Evolutionary conservation across 345 rosid genomes (phyloP).

Genomic region (Diplotaxis tenuifolia): DNA sequence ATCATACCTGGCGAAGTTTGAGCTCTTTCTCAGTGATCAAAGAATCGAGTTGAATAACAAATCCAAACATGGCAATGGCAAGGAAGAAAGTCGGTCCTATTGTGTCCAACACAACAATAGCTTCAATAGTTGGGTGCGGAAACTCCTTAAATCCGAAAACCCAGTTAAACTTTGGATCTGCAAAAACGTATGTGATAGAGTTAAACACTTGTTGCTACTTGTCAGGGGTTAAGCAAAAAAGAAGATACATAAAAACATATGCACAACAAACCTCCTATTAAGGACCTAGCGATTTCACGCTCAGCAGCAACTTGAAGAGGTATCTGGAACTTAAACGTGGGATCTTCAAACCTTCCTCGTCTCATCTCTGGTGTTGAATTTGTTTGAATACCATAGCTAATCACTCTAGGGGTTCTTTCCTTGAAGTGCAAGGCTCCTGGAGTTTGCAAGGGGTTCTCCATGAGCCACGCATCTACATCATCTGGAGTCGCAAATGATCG

Average conservation of each 20-base stretch:
- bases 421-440: constrained; percentile 79
- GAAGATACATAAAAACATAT: not conserved
- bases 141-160: constrained; percentile 73
- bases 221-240: not conserved
- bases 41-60: constrained; percentile 75
- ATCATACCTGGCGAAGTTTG: constrained; percentile 84
- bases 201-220: not conserved
- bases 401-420: constrained; percentile 50
- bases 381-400: constrained; percentile 81
- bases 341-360: constrained; percentile 70
- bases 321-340: constrained; percentile 78
- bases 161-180: constrained; percentile 75
- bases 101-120: constrained; percentile 44
- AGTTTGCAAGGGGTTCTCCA: constrained; percentile 50
- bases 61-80: constrained; percentile 86
- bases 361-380: constrained; percentile 62
- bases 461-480: constrained; percentile 72
- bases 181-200: not conserved
- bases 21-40: constrained; percentile 88
- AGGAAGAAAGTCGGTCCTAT: constrained; percentile 85
- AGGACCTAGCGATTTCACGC: constrained; percentile 83
- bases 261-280: constrained; percentile 73
- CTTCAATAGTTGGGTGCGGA: constrained; percentile 68
- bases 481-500: constrained; percentile 45
- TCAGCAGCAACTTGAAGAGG: constrained; percentile 92